Base-by-base conservation (phyloP, 768 basidiomycete genomes). In the Sistotremastrum suecicum region DNA sequence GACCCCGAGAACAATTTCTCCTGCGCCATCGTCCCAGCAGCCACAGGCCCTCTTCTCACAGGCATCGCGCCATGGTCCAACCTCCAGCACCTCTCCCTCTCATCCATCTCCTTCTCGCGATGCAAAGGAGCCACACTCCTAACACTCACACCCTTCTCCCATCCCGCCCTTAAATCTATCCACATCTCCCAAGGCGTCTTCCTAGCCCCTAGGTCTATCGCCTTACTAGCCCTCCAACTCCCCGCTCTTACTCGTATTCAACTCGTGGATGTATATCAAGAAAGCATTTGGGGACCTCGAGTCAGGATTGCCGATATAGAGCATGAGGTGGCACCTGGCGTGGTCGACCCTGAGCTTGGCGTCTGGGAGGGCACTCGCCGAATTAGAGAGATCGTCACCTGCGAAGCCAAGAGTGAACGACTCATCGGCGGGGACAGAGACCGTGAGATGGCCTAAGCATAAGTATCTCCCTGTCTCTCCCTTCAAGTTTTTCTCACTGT, bases 1-100 rank as follows among this genome's bases (percentile, higher is more conserved):
- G 75, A 76, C 52, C 75, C 76, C 29, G 70, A 68, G 8, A 75
- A 79, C 48, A 72, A 78, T 51, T 74, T 77, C 52, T 76, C 76
- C 1, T 74, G 63, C n/a, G 74, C 76, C 32, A 72, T 73, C 43
- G 70, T 73, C 4, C 61, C 70, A 1, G 49, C 52, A 11, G 70
- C 66, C 11, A 54, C 66, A 4, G 48, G 53, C 32, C 55, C 62
- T 44, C 60, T 74, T n/a, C 64, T 71, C 51, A 54, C 54, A 3
- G 68, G 65, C 2, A 58, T 71, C 5, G 48, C 58, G 34, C 59
- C 58, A 8, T 75, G 72, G 66, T 55, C 59, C n/a, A 60, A 64
- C 42, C 58, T 77, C 51, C 61, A 58, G 42, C 58, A 69, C 48
- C 66, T 78, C 37, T 63, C 57, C 10, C 63, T 78, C 35, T 65